Conservation (phyloP, 73 alveolate genomes). For the Uronychia setigera region DNA sequence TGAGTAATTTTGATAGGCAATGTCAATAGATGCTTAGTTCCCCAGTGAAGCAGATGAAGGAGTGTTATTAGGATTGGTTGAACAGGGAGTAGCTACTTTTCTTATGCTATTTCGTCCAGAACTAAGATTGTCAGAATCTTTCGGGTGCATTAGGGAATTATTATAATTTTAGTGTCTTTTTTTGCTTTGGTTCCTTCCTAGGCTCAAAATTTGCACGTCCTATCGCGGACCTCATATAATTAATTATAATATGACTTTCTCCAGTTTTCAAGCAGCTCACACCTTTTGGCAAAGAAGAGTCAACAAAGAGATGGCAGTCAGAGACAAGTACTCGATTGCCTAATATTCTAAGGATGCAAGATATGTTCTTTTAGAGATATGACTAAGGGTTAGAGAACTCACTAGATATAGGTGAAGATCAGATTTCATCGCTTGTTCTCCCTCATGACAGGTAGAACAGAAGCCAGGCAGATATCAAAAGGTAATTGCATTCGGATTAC, state of each 20-base stretch:
- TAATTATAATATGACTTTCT: conserved; percentile 1
- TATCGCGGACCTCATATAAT: neutral
- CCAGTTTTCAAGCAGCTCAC: conserved; percentile 49
- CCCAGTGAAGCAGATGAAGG: neutral
- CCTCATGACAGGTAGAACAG: neutral
- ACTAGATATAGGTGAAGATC: neutral
- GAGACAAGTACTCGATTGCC: conserved; percentile 23
- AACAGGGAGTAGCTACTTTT: neutral
- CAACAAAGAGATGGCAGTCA: conserved; percentile 28
- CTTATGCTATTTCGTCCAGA: neutral
- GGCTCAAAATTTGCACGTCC: neutral
- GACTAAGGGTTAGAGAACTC: neutral
- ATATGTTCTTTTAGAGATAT: neutral
- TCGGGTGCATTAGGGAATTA: neutral
- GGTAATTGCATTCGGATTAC: neutral
- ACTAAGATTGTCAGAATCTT: neutral
- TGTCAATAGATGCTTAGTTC: neutral
- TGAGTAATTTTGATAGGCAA: neutral
- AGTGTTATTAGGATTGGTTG: neutral
- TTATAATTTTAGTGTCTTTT: neutral
- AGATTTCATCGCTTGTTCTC: neutral
- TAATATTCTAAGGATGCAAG: neutral
- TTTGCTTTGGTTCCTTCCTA: neutral
- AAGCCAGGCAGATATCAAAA: neutral
- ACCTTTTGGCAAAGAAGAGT: conserved; percentile 44